phyloP scores from a whole-genome alignment of 2,329 filamentous ascomycete genomes.

The Hypoxylon sp. region DNA sequence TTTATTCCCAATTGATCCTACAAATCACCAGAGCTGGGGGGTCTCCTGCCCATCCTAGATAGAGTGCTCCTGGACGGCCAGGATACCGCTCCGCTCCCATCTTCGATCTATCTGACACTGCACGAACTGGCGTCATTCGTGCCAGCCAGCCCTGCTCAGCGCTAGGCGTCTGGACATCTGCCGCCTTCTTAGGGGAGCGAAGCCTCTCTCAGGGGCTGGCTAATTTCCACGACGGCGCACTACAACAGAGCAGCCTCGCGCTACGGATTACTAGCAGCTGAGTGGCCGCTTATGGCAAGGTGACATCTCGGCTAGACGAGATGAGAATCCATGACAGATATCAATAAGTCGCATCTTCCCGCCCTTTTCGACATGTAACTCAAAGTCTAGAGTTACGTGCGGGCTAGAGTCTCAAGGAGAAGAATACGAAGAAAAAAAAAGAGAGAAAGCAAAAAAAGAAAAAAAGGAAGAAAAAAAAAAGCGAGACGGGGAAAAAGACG shows the following conservation, averaged over 20 bases:
- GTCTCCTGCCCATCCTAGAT: not conserved
- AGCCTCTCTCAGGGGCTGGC: constrained; percentile 25
- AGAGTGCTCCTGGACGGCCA: constrained; percentile 2
- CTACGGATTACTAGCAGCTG: constrained; percentile 36
- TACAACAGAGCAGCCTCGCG: constrained; percentile 38
- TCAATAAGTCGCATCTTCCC: constrained; percentile 13
- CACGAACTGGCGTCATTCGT: constrained; percentile 28
- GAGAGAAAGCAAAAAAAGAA: constrained; percentile 22
- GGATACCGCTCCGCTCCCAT: too few species aligned
- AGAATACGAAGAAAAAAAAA: too few species aligned
- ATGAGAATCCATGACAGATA: constrained; percentile 11
- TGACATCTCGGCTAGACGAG: constrained; percentile 15
- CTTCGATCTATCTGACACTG: constrained; percentile 1
- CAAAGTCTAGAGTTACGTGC: constrained; percentile 7
- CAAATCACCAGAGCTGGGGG: constrained; percentile 14
- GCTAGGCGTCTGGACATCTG: constrained; percentile 17
- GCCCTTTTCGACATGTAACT: not conserved
- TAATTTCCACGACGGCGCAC: constrained; percentile 42
- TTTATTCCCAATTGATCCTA: constrained; percentile 10
- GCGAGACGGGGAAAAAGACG: constrained; percentile 1
- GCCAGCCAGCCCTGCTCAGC: not conserved
- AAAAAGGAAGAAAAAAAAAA: constrained; percentile 12
- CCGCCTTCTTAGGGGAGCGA: constrained; percentile 19
- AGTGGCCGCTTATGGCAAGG: constrained; percentile 32
- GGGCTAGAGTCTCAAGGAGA: constrained; percentile 21